phyloP scores from a whole-genome alignment of 192 early-diverging fungal genomes.

The Coemansia javaensis region DNA sequence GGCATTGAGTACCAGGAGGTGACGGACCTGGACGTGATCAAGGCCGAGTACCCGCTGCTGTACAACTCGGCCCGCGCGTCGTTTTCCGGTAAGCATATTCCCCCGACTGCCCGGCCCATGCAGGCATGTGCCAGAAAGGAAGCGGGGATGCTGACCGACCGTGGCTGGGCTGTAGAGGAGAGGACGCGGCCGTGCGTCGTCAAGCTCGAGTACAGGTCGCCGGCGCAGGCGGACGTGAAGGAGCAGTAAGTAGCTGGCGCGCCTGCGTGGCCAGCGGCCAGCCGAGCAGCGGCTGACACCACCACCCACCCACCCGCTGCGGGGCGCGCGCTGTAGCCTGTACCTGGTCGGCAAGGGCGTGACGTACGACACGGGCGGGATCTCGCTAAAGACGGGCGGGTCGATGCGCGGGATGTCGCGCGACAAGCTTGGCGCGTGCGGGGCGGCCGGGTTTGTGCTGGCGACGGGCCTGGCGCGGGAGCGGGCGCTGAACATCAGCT shows the following conservation, averaged over 20 bases:
- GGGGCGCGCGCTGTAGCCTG: no score
- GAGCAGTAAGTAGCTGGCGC: slow-evolving; percentile 64
- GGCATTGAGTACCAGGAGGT: slow-evolving; percentile 60
- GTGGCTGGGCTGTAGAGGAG: slow-evolving; percentile 15
- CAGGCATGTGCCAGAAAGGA: no score
- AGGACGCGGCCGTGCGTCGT: slow-evolving; percentile 49
- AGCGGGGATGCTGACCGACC: no score
- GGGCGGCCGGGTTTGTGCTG: slow-evolving; percentile 76
- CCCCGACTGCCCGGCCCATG: no score
- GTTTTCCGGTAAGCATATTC: slow-evolving; percentile 55
- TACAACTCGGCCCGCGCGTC: slow-evolving; percentile 72
- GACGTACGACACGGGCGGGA: slow-evolving; percentile 87
- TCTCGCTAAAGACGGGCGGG: slow-evolving; percentile 77
- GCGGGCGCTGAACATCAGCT: slow-evolving; percentile 62
- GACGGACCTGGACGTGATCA: slow-evolving; percentile 63
- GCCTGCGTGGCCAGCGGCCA: neutral
- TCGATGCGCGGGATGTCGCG: slow-evolving; percentile 85
- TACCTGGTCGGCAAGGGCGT: slow-evolving; percentile 90
- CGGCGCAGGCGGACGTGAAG: slow-evolving; percentile 64
- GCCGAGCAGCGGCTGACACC: no score
- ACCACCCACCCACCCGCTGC: no score
- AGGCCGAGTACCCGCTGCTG: slow-evolving; percentile 77
- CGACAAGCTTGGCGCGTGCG: slow-evolving; percentile 86
- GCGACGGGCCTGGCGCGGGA: slow-evolving; percentile 64
- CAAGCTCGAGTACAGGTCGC: slow-evolving; percentile 58